Percentiles rank a stretch among this genome's conserved stretches.
Conservation (phyloP, 306 rosid genomes). For the Malus sieversii region DNA sequence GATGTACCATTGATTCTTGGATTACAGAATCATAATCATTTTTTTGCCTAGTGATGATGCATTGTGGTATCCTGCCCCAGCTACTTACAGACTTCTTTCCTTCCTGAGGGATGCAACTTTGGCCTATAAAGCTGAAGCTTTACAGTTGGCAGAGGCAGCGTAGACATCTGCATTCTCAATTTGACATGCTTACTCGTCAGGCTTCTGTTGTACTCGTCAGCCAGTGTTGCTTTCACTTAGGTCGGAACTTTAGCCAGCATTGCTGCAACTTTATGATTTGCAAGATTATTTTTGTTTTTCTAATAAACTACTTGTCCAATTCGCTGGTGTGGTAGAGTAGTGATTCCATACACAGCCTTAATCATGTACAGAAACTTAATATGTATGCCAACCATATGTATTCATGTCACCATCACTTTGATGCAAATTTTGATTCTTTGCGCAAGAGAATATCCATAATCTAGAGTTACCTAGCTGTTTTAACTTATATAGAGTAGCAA, state of each 20-base stretch:
- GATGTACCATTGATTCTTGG: no score
- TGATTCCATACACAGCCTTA: no score
- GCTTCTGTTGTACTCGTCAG: constrained; percentile 33
- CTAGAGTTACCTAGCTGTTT: not conserved
- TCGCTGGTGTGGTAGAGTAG: no score
- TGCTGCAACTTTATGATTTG: not conserved
- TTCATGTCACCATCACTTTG: no score
- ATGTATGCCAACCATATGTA: no score
- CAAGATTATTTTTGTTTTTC: not conserved
- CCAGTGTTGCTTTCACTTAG: not conserved
- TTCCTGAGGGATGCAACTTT: constrained; percentile 64
- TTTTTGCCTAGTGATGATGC: not conserved
- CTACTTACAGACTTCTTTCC: constrained; percentile 10
- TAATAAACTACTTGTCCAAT: no score
- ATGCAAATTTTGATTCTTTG: no score
- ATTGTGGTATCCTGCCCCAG: not conserved
- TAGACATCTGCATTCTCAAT: constrained; percentile 65
- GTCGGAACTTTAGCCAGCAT: not conserved
- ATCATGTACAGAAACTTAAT: no score
- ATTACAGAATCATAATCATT: no score
- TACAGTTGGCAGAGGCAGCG: constrained; percentile 69
- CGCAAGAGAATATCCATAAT: not conserved
- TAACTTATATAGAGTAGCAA: not conserved
- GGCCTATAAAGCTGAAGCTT: constrained; percentile 69
- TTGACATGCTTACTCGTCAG: constrained; percentile 79